Evolutionary conservation across 2,329 filamentous ascomycete genomes (phyloP), one percentile per base, ranked within the genome.

Genomic region (Fusarium devonianum): DNA sequence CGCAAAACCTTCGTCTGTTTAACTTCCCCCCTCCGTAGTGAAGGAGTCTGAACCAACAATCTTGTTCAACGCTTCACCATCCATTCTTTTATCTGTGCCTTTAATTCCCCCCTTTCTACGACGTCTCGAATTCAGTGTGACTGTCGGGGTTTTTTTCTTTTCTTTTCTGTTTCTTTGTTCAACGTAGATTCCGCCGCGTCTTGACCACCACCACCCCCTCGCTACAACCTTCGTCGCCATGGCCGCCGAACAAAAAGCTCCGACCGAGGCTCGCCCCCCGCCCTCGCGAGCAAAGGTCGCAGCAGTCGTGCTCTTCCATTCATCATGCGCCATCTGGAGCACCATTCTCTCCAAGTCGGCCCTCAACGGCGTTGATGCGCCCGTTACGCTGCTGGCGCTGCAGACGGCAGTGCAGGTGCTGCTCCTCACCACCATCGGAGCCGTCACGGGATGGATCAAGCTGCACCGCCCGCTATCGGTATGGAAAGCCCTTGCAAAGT

Each of bases 291-390:
- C 41, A 34, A 62, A 53, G 38, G 51, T 64, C 23, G 48, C 62
- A 45, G 49, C 63, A 49, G 60, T 62, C 28, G 59, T 64, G 18
- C 62, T 64, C 35, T 64, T 64, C 38, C 62, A 64, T 46, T 64
- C 62, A 25, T 57, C 62, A 14, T 64, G 62, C 40, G 62, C 62
- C 38, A 64, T 64, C 41, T 63, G 60, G 59, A 63, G 59, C 43
- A 64, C 62, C 16, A 64, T 64, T 23, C 54, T 64, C 16, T 64
- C 62, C 36, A 64, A 64, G 45, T 64, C 62, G 21, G 62, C 62
- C 23, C 59, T 64, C 16, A 64, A 64, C 28, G 62, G 62, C 7
- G 60, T 64, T 22, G 62, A 64, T 37, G 62, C 62, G 1, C 62
- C 62, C 23, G 62, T 64, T 22, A 64, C 62, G 21, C 48, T 64